Base-by-base conservation (phyloP, 768 basidiomycete genomes). In the Favolaschia claudopus region DNA sequence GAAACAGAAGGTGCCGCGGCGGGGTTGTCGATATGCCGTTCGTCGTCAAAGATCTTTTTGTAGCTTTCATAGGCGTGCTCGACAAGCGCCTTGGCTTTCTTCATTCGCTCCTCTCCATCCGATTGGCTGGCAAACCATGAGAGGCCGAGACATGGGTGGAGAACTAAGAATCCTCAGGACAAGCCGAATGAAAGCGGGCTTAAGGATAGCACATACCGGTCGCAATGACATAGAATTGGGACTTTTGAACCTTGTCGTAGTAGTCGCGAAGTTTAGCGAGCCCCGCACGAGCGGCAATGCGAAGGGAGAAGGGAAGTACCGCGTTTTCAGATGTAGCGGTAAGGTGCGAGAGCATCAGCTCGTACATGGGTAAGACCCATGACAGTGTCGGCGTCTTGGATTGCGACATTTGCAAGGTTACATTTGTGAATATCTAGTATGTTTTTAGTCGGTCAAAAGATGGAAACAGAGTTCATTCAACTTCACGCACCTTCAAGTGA, bases 51-150 rank as follows among this genome's bases (percentile, higher is more conserved):
- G 15, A 13, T 14, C 27, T 13, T 22, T 24, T 31, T 33, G 31
- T 48, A 48, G 10, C 29, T 32, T n/a, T 48, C 46, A 22, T 19
- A 48, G 31, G 25, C 31, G 20, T 48, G 46, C 6, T 22, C 29
- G 31, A 48, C 31, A 14, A 48, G 46, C 13, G 25, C 24, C 32
- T 48, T 48, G n/a, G 46, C 46, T 48, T 48, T 48, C 29, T n/a
- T 13, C 46, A n/a, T n/a, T 48, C 46, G 29, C 31, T 28, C 8
- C 34, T 32, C 19, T 32, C 46, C 25, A 7, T 24, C 20, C 14
- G 40, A 43, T 22, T 43, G 40, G 9, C 40, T 34, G 7, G 31
- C 32, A 20, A 48, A 32, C 28, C 31, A 33, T 7, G 46, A 14
- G 10, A 20, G 27, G 14, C 46, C 46, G 34, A 48, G 46, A 14